Conservation (phyloP, 169 alveolate genomes). For the Toxoplasma gondii region DNA sequence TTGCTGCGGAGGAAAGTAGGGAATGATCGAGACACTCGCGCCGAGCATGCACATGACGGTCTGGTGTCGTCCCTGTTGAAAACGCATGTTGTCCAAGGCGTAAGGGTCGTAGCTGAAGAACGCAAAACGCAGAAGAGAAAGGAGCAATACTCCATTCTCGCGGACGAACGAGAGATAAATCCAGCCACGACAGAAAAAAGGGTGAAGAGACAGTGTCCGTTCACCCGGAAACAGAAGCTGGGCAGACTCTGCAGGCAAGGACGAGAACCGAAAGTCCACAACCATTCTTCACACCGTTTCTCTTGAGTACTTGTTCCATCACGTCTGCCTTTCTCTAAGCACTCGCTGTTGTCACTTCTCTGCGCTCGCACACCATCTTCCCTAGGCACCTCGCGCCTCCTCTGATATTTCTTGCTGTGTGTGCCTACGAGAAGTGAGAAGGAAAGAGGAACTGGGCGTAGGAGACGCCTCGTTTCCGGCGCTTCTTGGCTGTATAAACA, state of each 20-base stretch:
- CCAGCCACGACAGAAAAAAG: not conserved
- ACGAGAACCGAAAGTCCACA: not conserved
- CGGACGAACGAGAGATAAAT: not conserved
- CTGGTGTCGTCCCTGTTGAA: slow-evolving; percentile 62
- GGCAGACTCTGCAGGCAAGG: too few relatives aligned
- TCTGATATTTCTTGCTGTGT: not conserved
- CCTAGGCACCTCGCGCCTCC: not conserved
- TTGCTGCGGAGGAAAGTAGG: slow-evolving; percentile 32
- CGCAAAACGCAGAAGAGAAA: not conserved
- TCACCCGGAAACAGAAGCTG: too few relatives aligned
- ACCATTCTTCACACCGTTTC: too few relatives aligned
- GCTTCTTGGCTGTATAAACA: not conserved
- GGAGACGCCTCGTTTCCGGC: slow-evolving; percentile 9
- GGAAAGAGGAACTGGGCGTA: slow-evolving; percentile 40
- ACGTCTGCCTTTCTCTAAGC: too few relatives aligned
- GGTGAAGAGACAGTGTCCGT: too few relatives aligned
- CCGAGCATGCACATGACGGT: slow-evolving; percentile 44
- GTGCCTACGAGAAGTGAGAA: not conserved
- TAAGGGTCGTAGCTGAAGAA: slow-evolving; percentile 47
- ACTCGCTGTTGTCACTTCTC: too few relatives aligned
- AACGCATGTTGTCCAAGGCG: slow-evolving; percentile 48
- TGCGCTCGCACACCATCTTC: too few relatives aligned
- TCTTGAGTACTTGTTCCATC: too few relatives aligned
- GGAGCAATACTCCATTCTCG: not conserved
- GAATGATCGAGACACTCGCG: slow-evolving; percentile 43